These are phyloP conservation scores for Thuja plicata DNA, from an alignment of 83 land plant genomes.

Conservation along the genomic window DNA sequence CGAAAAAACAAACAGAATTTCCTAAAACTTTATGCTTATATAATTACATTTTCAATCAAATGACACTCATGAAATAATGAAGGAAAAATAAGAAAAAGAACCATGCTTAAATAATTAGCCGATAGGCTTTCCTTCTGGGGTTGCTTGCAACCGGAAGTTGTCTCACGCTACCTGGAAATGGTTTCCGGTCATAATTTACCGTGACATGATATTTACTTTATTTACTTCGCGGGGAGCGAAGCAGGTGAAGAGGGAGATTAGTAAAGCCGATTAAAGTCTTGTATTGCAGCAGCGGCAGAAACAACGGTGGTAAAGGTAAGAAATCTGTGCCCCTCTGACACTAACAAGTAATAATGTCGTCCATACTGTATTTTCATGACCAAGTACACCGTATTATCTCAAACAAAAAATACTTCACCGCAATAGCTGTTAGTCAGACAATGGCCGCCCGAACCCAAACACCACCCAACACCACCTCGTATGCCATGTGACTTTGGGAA, in stretches of 20 bases:
- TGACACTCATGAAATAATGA: no score
- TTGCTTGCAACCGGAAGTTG: no score
- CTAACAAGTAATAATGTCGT: not conserved
- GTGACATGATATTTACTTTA: no score
- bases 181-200: no score
- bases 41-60: no score
- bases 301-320: not conserved
- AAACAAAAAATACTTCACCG: not conserved
- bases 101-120: no score
- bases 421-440: not conserved
- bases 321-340: slow-evolving; percentile 4
- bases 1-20: no score
- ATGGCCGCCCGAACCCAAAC: not conserved
- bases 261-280: not conserved
- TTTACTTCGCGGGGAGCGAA: not conserved
- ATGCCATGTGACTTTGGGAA: not conserved
- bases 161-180: no score
- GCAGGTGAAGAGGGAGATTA: not conserved
- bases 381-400: not conserved
- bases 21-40: no score
- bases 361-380: not conserved
- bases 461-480: not conserved
- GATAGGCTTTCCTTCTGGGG: no score
- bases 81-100: no score
- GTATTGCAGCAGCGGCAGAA: not conserved